Conservation (phyloP, 176 grass and related monocot genomes). For the Carex scoparia region DNA sequence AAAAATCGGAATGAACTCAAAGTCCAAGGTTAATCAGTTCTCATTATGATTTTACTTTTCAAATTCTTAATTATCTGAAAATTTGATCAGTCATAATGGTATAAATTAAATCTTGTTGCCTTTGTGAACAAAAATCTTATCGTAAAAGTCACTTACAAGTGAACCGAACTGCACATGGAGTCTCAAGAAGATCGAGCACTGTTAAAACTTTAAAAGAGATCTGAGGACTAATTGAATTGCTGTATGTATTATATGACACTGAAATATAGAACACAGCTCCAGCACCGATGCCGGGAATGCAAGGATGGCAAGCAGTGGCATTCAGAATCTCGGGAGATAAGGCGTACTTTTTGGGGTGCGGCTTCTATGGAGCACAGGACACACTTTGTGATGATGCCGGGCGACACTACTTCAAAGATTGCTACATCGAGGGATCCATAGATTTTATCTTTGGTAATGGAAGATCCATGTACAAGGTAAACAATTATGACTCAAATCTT, state of each 20-base stretch:
- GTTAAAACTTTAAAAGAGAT: not conserved
- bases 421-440: constrained; percentile 91
- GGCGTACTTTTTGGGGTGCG: constrained; percentile 88
- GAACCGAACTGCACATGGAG: not conserved
- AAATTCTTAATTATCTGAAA: not conserved
- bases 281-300: constrained; percentile 71
- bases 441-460: constrained; percentile 99
- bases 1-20: not conserved
- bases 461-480: constrained; percentile 88
- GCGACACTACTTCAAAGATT: constrained; percentile 92
- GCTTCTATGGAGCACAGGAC: constrained; percentile 98
- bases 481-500: too few relatives aligned
- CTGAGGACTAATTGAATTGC: not conserved
- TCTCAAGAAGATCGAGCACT: too few relatives aligned
- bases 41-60: constrained; percentile 6
- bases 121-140: not conserved
- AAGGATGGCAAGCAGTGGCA: constrained; percentile 87
- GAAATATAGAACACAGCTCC: constrained; percentile 86
- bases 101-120: not conserved
- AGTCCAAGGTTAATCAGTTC: constrained; percentile 17
- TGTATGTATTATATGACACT: not conserved
- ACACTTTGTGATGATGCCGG: constrained; percentile 91
- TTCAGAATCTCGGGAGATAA: constrained; percentile 96
- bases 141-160: not conserved
- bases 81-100: not conserved